Evolutionary conservation across 164 flowering plant species (phyloP), one percentile per base, ranked within the genome.

Genomic region (Vitis cinerea): DNA sequence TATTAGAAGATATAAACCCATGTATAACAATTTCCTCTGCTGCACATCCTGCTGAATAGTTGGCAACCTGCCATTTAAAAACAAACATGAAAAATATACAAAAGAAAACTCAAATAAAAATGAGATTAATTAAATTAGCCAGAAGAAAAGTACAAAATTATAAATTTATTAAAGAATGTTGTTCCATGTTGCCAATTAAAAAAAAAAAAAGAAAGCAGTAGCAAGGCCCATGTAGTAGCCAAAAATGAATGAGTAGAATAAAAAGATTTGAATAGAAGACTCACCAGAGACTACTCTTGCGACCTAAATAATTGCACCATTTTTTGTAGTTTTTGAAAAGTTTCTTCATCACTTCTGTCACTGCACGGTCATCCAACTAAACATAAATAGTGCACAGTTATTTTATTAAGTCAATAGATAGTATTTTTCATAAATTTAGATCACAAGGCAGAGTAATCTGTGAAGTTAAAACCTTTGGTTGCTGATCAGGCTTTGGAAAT

Each of bases 241-340:
- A 37, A 37, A 37, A 37, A 37, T 3, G 7, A 37, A 37, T 37
- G 44, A 13, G 19, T 4, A 23, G 29, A 51, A 65, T 16, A 19
- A 64, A 27, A 15, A 65, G 2, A 52, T 50, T 4, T 15, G 50
- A 23, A 15, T 9, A 16, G 27, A 72, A 75, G 37, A 19, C 90
- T 80, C 66, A 93, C 98, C 98, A 93, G 51, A 93, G 94, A 75
- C 98, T 93, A 75, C 98, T 93, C 80, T 93, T 93, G 60, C 98
- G 91, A 53, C 76, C 90, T 79, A 93, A 79, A 70, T 86, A 93
- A 71, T 84, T 91, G 89, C 98, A 93, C 98, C 98, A 93, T 65
- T 83, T 88, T 78, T 90, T 93, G 82, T 93, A 93, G 78, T 86
- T 93, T 73, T 91, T 93, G 70, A 93, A 93, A 56, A 93, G 87